Evolutionary conservation across 2,329 filamentous ascomycete species (phyloP).

Genomic region (Beauveria sp.): DNA sequence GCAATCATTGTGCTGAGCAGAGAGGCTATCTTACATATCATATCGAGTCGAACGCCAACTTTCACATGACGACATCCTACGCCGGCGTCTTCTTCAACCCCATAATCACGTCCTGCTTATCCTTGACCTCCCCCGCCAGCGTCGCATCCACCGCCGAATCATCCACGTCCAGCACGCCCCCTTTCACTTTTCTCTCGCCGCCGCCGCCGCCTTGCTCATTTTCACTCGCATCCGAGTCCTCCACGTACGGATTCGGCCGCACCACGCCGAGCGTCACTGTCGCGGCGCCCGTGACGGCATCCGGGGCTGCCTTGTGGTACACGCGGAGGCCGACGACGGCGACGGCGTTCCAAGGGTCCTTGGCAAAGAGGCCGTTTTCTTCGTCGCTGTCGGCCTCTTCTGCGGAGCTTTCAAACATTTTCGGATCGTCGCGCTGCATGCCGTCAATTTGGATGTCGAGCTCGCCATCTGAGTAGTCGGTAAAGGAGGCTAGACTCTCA

Average conservation of each 20-base stretch:
- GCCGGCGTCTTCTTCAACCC: slow-evolving; percentile 15
- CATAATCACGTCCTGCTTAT: slow-evolving; percentile 30
- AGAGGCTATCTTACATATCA: neutral
- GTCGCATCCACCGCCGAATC: slow-evolving; percentile 39
- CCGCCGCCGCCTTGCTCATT: slow-evolving; percentile 10
- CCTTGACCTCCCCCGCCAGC: slow-evolving; percentile 24
- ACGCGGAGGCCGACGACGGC: slow-evolving; percentile 54
- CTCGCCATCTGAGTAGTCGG: slow-evolving; percentile 33
- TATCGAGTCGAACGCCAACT: too few species aligned
- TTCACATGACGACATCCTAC: neutral
- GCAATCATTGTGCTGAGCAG: neutral
- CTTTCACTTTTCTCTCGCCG: slow-evolving; percentile 19
- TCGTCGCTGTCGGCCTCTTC: neutral
- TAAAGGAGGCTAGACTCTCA: slow-evolving; percentile 26
- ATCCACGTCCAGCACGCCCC: slow-evolving; percentile 34
- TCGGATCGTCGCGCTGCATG: neutral
- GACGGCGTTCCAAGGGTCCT: slow-evolving; percentile 58
- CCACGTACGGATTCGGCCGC: slow-evolving; percentile 27
- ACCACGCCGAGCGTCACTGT: slow-evolving; percentile 31
- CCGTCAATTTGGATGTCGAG: slow-evolving; percentile 25
- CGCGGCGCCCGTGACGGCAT: slow-evolving; percentile 15
- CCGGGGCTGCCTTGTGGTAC: slow-evolving; percentile 40
- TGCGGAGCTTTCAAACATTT: neutral
- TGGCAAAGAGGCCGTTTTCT: slow-evolving; percentile 36
- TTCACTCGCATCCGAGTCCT: slow-evolving; percentile 6